Conservation (phyloP, 768 basidiomycete species). For the Epithele typhae region DNA sequence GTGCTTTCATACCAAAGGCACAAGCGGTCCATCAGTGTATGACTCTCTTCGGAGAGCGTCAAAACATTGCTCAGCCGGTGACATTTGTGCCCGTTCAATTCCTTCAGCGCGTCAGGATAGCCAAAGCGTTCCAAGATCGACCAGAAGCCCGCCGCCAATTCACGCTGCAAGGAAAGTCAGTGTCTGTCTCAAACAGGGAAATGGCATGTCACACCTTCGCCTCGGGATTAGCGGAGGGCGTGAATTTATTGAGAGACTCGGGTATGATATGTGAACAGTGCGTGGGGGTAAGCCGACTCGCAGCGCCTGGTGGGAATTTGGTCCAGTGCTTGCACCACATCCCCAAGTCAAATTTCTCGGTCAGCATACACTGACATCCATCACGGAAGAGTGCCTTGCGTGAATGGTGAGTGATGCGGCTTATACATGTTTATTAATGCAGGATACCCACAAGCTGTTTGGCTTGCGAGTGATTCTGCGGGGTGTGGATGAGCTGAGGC, state of each 20-base stretch:
- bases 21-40: not conserved
- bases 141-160: not conserved
- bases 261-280: not conserved
- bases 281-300: not conserved
- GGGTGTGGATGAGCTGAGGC: no score
- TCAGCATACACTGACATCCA: not conserved
- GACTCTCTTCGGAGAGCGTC: not conserved
- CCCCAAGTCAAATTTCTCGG: not conserved
- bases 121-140: not conserved
- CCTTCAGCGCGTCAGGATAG: not conserved
- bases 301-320: not conserved
- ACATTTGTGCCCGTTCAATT: not conserved
- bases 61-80: not conserved
- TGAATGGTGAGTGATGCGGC: no score
- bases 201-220: not conserved
- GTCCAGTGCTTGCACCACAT: not conserved
- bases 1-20: not conserved
- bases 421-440: no score
- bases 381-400: slow-evolving; percentile 19
- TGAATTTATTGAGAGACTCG: not conserved
- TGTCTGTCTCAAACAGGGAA: not conserved
- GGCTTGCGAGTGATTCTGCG: no score
- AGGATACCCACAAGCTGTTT: no score
- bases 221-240: not conserved
- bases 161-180: not conserved